Conservation (phyloP, 371 early-diverging fungal species). For the Syncephalastrum sp. region DNA sequence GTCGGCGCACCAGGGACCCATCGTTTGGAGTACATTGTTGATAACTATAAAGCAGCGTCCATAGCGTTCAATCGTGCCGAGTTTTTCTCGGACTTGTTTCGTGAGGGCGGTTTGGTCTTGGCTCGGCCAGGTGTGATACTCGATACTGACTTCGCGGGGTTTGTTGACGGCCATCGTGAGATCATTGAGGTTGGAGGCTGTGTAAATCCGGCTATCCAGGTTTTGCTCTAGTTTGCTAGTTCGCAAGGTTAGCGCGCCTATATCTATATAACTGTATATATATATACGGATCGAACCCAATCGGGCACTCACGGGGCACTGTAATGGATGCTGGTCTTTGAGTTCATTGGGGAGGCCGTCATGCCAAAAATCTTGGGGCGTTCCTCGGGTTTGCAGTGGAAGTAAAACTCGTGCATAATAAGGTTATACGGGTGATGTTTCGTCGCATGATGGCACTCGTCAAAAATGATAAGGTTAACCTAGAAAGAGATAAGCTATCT, state of each 20-base stretch:
- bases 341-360: conserved; percentile 87
- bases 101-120: conserved; percentile 46
- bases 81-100: conserved; percentile 31
- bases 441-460: conserved; percentile 92
- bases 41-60: conserved; percentile 35
- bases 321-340: conserved; percentile 38
- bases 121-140: conserved; percentile 32
- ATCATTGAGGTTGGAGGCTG: conserved; percentile 42
- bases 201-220: conserved; percentile 66
- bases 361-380: conserved; percentile 89
- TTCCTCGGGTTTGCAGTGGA: conserved; percentile 31
- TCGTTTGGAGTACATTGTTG: conserved; percentile 33
- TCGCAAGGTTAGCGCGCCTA: neutral
- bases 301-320: conserved; percentile 38
- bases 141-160: conserved; percentile 53
- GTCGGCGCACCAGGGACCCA: conserved; percentile 74
- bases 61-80: conserved; percentile 33
- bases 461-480: conserved; percentile 84
- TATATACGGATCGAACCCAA: neutral
- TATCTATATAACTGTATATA: too few relatives aligned
- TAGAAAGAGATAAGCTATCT: conserved; percentile 15
- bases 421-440: conserved; percentile 80
- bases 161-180: conserved; percentile 39
- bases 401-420: conserved; percentile 85
- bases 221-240: conserved; percentile 66